Evolutionary conservation across 2,329 filamentous ascomycete genomes (phyloP).

Genomic region (Ceratocystis ficicola): DNA sequence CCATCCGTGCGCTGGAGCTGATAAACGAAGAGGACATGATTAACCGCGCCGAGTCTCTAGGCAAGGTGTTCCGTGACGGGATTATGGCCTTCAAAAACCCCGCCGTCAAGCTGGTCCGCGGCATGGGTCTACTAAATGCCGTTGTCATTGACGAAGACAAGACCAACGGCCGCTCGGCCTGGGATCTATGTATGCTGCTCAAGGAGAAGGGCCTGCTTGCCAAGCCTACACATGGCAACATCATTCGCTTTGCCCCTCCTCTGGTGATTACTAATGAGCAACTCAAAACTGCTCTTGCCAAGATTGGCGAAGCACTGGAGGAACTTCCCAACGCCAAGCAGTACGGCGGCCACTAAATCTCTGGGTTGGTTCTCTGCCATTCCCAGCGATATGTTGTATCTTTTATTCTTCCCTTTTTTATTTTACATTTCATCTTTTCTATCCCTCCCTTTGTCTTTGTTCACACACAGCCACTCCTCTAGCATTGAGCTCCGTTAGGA

Average conservation of each 20-base stretch:
- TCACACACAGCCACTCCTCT: slow-evolving; percentile 9
- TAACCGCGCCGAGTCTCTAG: slow-evolving; percentile 67
- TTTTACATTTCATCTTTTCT: not conserved
- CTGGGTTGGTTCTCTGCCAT: not conserved
- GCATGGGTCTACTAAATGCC: slow-evolving; percentile 89
- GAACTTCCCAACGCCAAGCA: slow-evolving; percentile 57
- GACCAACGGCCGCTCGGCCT: slow-evolving; percentile 74
- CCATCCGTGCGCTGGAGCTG: slow-evolving; percentile 86
- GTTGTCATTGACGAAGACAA: slow-evolving; percentile 88
- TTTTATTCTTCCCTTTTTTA: not conserved
- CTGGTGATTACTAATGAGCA: slow-evolving; percentile 86
- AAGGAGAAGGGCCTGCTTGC: slow-evolving; percentile 93
- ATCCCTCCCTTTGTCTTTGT: not conserved
- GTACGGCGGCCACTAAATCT: slow-evolving; percentile 29
- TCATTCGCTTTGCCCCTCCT: slow-evolving; percentile 94
- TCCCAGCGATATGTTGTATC: slow-evolving; percentile 9
- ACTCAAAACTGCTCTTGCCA: slow-evolving; percentile 61
- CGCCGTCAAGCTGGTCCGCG: slow-evolving; percentile 70
- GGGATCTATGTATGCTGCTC: slow-evolving; percentile 91
- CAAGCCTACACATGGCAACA: slow-evolving; percentile 97
- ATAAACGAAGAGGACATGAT: slow-evolving; percentile 85
- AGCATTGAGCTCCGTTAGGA: slow-evolving; percentile 13
- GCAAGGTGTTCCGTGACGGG: slow-evolving; percentile 70
- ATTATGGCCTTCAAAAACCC: slow-evolving; percentile 63
- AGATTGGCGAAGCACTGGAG: slow-evolving; percentile 68